Base-by-base conservation (phyloP, 1,284 basidiomycete genomes). In the Paramarasmius palmivorus region DNA sequence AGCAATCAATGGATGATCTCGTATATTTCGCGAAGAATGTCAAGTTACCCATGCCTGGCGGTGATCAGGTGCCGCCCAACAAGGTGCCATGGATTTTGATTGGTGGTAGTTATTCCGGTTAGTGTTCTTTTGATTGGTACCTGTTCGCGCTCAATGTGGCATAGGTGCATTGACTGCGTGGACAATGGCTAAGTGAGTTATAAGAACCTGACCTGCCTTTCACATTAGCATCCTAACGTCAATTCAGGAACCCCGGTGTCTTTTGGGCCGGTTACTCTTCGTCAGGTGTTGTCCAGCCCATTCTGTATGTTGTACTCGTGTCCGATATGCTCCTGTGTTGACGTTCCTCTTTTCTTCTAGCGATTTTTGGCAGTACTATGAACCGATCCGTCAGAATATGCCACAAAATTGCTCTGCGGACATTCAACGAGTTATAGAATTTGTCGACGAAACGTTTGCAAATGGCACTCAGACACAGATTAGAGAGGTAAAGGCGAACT, bases 381-480 rank as follows among this genome's bases (percentile, higher is more conserved):
- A 86, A 57, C 86, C 86, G 15, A 80, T 88, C 57, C 78, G 81
- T 9, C 73, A 82, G 57, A 73, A 82, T 61, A 90, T 89, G 86
- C 84, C 87, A 0, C 62, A 73, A 59, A 90, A 90, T 65, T 90
- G 88, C 67, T 88, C 86, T 10, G 77, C 83, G 0, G 88, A 90
- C 60, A 77, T 90, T 23, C 69, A 86, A 63, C 77, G 77, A n/a
- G 86, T 84, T 17, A 79, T 90, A 55, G 62, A 75, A 1, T 77
- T 86, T 60, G 68, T 90, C 45, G 88, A 90, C 63, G 49, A 73
- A 35, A 77, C 81, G 1, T 82, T 88, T 59, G 70, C 68, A 1
- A 68, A 68, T 4, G 73, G 73, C 0, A 70, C 82, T 56, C 47
- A 63, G 2, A 64, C 65, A 15, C 77, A 79, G 5, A 83, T 85